phyloP scores from a whole-genome alignment of 2,329 filamentous ascomycete genomes.

The Fusarium liriodendri region DNA sequence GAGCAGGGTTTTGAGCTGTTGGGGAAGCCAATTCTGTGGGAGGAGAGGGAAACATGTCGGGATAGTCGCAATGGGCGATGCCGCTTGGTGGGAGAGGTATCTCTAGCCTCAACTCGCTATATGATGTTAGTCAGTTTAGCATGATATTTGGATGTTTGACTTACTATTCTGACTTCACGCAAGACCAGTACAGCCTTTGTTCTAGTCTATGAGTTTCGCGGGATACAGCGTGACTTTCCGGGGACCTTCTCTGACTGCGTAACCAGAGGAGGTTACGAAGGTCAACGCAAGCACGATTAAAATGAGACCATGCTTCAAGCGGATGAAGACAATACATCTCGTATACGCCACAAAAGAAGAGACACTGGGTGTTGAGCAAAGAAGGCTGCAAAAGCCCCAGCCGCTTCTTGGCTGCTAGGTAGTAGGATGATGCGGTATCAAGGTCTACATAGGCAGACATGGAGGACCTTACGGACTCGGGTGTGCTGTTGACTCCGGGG shows the following conservation, averaged over 20 bases:
- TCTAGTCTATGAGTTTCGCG: background rate
- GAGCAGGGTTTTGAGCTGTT: background rate
- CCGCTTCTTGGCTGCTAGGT: background rate
- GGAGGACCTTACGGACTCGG: background rate
- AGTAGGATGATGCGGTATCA: background rate
- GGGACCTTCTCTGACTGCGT: conserved; percentile 1
- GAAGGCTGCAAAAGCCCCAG: background rate
- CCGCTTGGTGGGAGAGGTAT: conserved; percentile 51
- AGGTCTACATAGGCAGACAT: background rate
- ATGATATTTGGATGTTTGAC: background rate
- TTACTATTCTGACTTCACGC: background rate
- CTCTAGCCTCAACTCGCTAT: conserved; percentile 43
- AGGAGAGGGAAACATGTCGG: conserved; percentile 45
- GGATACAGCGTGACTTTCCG: background rate
- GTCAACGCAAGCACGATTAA: conserved; percentile 41
- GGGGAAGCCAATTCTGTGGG: conserved; percentile 17
- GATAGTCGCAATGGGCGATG: conserved; percentile 50
- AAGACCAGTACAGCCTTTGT: background rate
- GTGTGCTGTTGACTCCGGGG: background rate
- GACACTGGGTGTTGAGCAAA: background rate
- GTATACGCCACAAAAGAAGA: conserved; percentile 41
- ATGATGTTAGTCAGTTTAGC: background rate
- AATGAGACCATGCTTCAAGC: conserved; percentile 50
- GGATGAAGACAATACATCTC: conserved; percentile 55
- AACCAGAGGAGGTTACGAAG: conserved; percentile 50